phyloP scores from a whole-genome alignment of 1,139 yeast genomes.

The Trichomonascaceae sp. region DNA sequence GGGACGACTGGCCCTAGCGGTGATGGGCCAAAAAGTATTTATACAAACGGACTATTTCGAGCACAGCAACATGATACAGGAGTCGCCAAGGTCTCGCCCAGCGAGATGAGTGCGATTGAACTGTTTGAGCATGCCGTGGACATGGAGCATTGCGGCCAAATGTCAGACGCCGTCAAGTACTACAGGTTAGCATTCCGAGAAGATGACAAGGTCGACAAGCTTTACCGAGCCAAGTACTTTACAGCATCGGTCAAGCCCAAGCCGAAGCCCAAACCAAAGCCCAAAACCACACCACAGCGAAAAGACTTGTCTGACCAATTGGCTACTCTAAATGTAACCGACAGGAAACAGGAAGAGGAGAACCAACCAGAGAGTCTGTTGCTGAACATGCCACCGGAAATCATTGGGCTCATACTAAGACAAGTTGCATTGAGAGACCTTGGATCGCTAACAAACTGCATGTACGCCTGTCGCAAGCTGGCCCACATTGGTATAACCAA shows the following conservation, averaged over 20 bases:
- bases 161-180: conserved; percentile 66
- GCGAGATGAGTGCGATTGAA: conserved; percentile 35
- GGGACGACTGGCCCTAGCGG: background rate
- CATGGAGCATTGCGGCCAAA: conserved; percentile 58
- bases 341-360: no score
- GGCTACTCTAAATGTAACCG: background rate
- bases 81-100: conserved; percentile 9
- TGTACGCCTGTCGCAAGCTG: conserved; percentile 48
- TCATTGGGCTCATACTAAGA: conserved; percentile 43
- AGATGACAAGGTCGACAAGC: conserved; percentile 48
- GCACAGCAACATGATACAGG: conserved; percentile 9
- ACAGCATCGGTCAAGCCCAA: conserved; percentile 4
- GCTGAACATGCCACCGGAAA: conserved; percentile 49
- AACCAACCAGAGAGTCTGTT: no score
- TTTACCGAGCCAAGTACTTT: conserved; percentile 43
- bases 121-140: conserved; percentile 59
- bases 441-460: conserved; percentile 53
- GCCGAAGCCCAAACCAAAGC: background rate
- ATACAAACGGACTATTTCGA: conserved; percentile 5
- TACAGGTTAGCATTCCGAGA: conserved; percentile 58
- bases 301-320: background rate
- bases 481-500: conserved; percentile 50
- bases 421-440: conserved; percentile 36
- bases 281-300: background rate
- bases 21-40: background rate